Conservation (phyloP, 2,329 filamentous ascomycete genomes). For the Penicillium sp. region DNA sequence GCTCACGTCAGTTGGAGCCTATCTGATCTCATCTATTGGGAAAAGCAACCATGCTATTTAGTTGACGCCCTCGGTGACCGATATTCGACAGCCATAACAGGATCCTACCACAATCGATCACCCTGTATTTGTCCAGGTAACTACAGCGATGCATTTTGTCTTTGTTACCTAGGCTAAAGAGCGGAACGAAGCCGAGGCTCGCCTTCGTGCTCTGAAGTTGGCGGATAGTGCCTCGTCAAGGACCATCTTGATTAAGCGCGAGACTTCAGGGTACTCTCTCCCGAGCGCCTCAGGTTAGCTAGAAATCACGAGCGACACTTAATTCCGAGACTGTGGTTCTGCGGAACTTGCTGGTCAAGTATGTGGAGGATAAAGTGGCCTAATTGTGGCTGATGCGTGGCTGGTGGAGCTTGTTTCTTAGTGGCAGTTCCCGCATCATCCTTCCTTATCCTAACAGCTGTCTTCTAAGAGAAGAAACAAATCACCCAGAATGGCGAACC, state of each 20-base stretch:
- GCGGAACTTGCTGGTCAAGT: not conserved
- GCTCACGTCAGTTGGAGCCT: not conserved
- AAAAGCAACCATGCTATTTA: not conserved
- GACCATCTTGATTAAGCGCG: not conserved
- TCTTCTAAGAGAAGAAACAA: constrained; percentile 22
- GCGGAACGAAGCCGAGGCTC: not conserved
- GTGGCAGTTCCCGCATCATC: constrained; percentile 32
- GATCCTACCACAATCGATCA: not conserved
- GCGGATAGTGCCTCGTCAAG: not conserved
- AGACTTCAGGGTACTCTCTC: not conserved
- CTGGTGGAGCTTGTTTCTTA: constrained; percentile 37
- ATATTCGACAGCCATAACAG: not conserved
- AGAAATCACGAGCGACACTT: not conserved
- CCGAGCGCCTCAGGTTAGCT: not conserved
- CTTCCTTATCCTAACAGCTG: constrained; percentile 21
- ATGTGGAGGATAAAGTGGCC: not conserved
- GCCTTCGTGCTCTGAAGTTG: not conserved
- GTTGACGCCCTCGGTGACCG: not conserved
- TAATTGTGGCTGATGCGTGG: constrained; percentile 36
- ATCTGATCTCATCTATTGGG: constrained; percentile 4
- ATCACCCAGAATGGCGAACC: constrained; percentile 68
- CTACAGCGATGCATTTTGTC: too few relatives aligned
- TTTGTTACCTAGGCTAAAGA: not conserved
- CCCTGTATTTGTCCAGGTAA: not conserved
- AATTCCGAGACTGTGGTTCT: not conserved